phyloP scores from a whole-genome alignment of 2,329 filamentous ascomycete species.

The Colletotrichum gloeosporioides region DNA sequence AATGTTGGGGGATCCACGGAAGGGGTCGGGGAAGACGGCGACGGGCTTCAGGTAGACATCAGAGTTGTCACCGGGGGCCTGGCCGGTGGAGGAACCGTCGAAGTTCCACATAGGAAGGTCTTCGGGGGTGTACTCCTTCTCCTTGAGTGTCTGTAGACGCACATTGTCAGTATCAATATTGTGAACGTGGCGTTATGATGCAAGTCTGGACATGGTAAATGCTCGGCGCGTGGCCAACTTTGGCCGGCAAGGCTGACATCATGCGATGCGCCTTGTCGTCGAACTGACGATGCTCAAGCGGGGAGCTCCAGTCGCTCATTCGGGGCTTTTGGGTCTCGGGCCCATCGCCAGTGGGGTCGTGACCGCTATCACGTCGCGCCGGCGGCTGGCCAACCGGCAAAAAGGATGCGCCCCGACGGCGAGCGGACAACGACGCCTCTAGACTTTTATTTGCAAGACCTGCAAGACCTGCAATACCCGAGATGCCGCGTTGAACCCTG shows the following conservation, averaged over 20 bases:
- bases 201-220: not conserved
- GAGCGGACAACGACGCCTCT: not conserved
- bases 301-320: not conserved
- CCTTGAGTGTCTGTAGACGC: slow-evolving; percentile 51
- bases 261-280: slow-evolving; percentile 8
- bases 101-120: slow-evolving; percentile 63
- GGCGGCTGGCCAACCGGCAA: not conserved
- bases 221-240: not conserved
- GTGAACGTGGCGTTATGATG: not conserved
- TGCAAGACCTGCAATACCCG: slow-evolving; percentile 9
- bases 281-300: slow-evolving; percentile 10
- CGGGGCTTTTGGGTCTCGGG: not conserved
- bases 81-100: slow-evolving; percentile 84
- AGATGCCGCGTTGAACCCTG: slow-evolving; percentile 11
- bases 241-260: slow-evolving; percentile 9
- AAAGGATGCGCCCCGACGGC: not conserved
- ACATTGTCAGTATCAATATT: slow-evolving; percentile 21
- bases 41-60: slow-evolving; percentile 95
- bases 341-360: not conserved
- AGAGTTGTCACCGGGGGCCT: slow-evolving; percentile 94
- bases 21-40: slow-evolving; percentile 89
- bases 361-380: not conserved
- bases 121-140: slow-evolving; percentile 54
- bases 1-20: slow-evolving; percentile 89
- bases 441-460: not conserved